Conservation (phyloP, 805 yeast genomes). For the Sugiyamaella valdiviana region DNA sequence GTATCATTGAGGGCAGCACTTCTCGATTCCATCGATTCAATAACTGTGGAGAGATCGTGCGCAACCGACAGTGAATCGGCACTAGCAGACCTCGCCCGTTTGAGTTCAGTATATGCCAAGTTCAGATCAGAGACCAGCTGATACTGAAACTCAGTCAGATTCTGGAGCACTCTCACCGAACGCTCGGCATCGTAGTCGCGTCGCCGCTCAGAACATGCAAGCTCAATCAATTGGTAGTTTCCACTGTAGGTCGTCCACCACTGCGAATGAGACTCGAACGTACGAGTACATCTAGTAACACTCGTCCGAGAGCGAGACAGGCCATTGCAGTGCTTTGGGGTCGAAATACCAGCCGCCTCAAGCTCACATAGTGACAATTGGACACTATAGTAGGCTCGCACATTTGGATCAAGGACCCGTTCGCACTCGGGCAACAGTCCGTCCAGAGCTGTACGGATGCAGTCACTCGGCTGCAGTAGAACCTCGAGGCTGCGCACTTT, state of each 20-base stretch:
- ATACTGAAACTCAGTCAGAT: conserved; percentile 13
- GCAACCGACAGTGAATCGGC: too few species aligned
- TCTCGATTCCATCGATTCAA: too few species aligned
- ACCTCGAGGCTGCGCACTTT: not conserved
- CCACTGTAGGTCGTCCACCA: conserved; percentile 76
- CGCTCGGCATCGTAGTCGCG: conserved; percentile 18
- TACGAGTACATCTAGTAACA: conserved; percentile 19
- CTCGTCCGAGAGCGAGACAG: not conserved
- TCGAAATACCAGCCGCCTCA: conserved; percentile 22
- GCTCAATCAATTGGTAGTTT: conserved; percentile 48
- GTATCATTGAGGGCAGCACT: too few species aligned
- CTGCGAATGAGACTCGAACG: conserved; percentile 34
- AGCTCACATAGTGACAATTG: conserved; percentile 30
- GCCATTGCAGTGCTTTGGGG: not conserved
- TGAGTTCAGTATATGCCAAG: too few species aligned
- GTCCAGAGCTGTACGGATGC: conserved; percentile 24
- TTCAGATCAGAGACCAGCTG: too few species aligned
- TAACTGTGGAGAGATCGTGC: too few species aligned
- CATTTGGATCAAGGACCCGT: conserved; percentile 14
- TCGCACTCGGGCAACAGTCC: conserved; percentile 24
- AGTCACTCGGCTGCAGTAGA: conserved; percentile 19
- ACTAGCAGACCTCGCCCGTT: too few species aligned
- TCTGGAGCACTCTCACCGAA: conserved; percentile 7
- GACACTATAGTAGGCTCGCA: conserved; percentile 23
- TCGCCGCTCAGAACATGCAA: conserved; percentile 38